A percentile compares a stretch with the other conserved stretches of the same genome.
Conservation (phyloP, 345 rosid species). For the Eucalyptus cloeziana region DNA sequence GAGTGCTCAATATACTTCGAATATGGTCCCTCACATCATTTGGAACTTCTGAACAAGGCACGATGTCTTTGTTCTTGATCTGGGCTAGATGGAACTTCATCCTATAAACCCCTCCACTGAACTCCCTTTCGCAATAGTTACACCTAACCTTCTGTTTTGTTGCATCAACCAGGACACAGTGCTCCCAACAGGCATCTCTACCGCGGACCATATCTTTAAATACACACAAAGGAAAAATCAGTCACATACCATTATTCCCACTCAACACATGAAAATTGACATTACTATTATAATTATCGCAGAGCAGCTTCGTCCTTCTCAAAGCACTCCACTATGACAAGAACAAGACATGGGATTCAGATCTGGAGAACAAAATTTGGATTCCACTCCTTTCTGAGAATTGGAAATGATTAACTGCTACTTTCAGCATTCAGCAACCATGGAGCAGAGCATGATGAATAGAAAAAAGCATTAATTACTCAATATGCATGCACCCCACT, state of each 20-base stretch:
- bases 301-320: neutral
- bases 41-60: constrained; percentile 40
- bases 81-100: constrained; percentile 69
- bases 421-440: neutral
- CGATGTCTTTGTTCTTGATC: constrained; percentile 46
- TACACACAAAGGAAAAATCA: neutral
- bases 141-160: constrained; percentile 52
- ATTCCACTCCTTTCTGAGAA: neutral
- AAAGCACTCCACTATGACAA: neutral
- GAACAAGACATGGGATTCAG: neutral
- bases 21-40: constrained; percentile 30
- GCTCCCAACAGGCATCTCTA: constrained; percentile 65
- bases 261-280: neutral
- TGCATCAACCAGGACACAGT: constrained; percentile 49
- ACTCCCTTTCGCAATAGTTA: constrained; percentile 45
- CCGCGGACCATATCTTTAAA: constrained; percentile 33
- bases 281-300: neutral
- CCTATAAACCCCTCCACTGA: constrained; percentile 59
- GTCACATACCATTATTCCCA: neutral
- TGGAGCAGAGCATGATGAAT: neutral
- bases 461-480: neutral
- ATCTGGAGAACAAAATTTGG: neutral
- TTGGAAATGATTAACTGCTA: neutral
- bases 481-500: neutral
- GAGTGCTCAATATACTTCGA: constrained; percentile 23